These are phyloP conservation scores for Phytophthora foliorum DNA, from an alignment of 352 stramenopile genomes.

Conservation along the genomic window DNA sequence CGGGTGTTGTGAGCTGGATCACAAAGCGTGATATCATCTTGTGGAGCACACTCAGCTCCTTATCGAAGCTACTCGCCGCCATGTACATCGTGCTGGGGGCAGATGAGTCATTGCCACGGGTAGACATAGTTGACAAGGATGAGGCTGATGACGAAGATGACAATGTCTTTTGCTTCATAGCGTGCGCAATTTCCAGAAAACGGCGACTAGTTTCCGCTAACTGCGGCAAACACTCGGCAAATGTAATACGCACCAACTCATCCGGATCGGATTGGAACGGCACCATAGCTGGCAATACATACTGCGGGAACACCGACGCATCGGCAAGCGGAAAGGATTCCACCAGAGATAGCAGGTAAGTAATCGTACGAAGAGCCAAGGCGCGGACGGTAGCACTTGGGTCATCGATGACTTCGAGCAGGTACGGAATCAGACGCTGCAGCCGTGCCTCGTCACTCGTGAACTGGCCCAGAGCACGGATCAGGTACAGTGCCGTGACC, in stretches of 20 bases:
- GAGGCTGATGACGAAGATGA: slow-evolving; percentile 52
- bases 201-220: slow-evolving; percentile 94
- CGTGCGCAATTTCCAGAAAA: slow-evolving; percentile 95
- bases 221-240: slow-evolving; percentile 94
- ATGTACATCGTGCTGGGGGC: slow-evolving; percentile 54
- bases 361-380: slow-evolving; percentile 91
- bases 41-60: slow-evolving; percentile 92
- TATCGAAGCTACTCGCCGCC: slow-evolving; percentile 92
- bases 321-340: slow-evolving; percentile 95
- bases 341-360: slow-evolving; percentile 92
- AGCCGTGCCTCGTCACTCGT: slow-evolving; percentile 95
- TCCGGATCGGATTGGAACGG: slow-evolving; percentile 92
- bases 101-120: slow-evolving; percentile 44
- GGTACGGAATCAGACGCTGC: slow-evolving; percentile 95
- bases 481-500: slow-evolving; percentile 92
- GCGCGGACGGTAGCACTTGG: slow-evolving; percentile 90
- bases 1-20: slow-evolving; percentile 92
- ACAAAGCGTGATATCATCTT: slow-evolving; percentile 96
- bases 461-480: slow-evolving; percentile 90
- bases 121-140: slow-evolving; percentile 49
- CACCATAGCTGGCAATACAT: slow-evolving; percentile 95
- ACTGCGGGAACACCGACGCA: slow-evolving; percentile 97
- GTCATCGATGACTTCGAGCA: slow-evolving; percentile 95
- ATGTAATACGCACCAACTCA: slow-evolving; percentile 95
- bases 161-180: slow-evolving; percentile 82